These are phyloP conservation scores for Hypoxylon rubiginosum DNA, from an alignment of 2,329 filamentous ascomycete species.

Conservation along the genomic window DNA sequence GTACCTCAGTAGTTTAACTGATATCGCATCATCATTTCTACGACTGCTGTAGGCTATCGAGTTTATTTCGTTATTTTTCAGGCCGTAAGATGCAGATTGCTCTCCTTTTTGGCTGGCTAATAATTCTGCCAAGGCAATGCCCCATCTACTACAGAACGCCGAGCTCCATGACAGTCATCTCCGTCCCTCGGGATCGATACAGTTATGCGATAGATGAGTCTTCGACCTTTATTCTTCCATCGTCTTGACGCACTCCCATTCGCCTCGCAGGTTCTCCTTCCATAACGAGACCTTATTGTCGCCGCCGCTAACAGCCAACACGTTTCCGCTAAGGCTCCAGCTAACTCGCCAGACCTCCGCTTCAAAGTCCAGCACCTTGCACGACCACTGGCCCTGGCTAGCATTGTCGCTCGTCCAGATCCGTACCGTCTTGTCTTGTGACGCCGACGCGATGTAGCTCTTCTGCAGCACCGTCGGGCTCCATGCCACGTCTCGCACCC, in stretches of 20 bases:
- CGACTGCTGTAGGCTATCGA: conserved; percentile 36
- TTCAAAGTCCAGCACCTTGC: conserved; percentile 89
- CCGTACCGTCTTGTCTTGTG: conserved; percentile 95
- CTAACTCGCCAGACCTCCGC: conserved; percentile 94
- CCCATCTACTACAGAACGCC: conserved; percentile 41
- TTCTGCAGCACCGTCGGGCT: conserved; percentile 94
- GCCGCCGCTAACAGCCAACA: conserved; percentile 90
- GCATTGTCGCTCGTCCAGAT: conserved; percentile 90
- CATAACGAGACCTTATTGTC: conserved; percentile 98
- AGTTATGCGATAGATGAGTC: background rate
- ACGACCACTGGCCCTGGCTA: conserved; percentile 81
- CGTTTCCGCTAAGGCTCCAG: conserved; percentile 97
- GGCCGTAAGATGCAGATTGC: conserved; percentile 24
- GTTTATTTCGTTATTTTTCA: conserved; percentile 39
- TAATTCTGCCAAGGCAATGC: conserved; percentile 29
- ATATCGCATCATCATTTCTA: conserved; percentile 34
- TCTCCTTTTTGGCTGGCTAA: conserved; percentile 27
- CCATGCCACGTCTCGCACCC: conserved; percentile 98
- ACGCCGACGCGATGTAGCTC: conserved; percentile 95
- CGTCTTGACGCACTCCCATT: conserved; percentile 97
- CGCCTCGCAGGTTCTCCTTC: conserved; percentile 97
- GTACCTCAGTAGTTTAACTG: background rate
- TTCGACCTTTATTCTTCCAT: conserved; percentile 80
- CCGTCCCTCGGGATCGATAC: conserved; percentile 9
- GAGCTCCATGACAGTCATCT: conserved; percentile 34